These are phyloP conservation scores for Cucumis melo DNA, from an alignment of 306 rosid species.

Conservation along the genomic window DNA sequence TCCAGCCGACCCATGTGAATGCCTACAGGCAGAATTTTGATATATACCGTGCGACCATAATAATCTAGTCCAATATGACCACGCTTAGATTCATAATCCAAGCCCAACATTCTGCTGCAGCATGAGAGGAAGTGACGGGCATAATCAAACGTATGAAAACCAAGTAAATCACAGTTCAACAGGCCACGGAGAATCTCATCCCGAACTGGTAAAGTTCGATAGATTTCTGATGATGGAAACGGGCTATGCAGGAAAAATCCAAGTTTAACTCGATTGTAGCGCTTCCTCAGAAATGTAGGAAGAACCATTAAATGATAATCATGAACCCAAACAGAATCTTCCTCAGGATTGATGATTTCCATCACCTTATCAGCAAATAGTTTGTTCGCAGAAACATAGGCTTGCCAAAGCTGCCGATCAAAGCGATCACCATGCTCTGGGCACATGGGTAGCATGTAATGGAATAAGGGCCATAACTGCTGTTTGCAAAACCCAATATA, in stretches of 20 bases:
- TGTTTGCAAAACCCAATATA: slow-evolving; percentile 16
- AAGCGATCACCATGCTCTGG: slow-evolving; percentile 16
- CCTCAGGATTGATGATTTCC: slow-evolving; percentile 13
- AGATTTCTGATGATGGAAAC: slow-evolving; percentile 13
- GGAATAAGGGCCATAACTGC: slow-evolving; percentile 16
- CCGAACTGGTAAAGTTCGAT: slow-evolving; percentile 15
- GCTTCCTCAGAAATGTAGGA: slow-evolving; percentile 12
- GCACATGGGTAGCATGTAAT: slow-evolving; percentile 18
- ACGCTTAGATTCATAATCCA: slow-evolving; percentile 16
- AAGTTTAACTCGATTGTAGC: slow-evolving; percentile 15
- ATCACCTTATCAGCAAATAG: slow-evolving; percentile 14
- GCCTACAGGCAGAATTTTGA: slow-evolving; percentile 14
- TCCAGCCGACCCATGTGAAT: slow-evolving; percentile 15
- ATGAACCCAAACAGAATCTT: slow-evolving; percentile 13
- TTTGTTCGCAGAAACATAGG: slow-evolving; percentile 16
- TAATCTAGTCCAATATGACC: slow-evolving; percentile 17
- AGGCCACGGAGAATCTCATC: slow-evolving; percentile 17
- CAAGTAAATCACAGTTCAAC: slow-evolving; percentile 11
- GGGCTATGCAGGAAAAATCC: slow-evolving; percentile 16
- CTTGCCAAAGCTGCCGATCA: slow-evolving; percentile 11
- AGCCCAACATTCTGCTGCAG: slow-evolving; percentile 16
- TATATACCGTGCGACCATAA: slow-evolving; percentile 13
- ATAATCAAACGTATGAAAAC: slow-evolving; percentile 16
- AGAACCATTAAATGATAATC: slow-evolving; percentile 16
- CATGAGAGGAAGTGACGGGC: slow-evolving; percentile 17